These are phyloP conservation scores for Stereocaulon alpinum DNA, from an alignment of 495 filamentous ascomycete species.

Conservation along the genomic window DNA sequence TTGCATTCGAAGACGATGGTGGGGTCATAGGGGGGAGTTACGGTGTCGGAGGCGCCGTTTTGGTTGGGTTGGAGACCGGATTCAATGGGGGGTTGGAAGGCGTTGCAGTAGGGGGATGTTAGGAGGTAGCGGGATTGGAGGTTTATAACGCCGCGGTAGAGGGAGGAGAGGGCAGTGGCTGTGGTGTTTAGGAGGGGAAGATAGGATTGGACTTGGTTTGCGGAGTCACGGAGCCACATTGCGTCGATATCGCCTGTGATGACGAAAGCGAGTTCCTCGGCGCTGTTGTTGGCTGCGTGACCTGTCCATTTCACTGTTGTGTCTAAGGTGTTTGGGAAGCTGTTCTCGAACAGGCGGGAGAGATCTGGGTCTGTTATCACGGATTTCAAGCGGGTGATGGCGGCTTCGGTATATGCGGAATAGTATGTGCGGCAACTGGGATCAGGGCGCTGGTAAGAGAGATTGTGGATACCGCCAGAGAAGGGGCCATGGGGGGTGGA, in stretches of 20 bases:
- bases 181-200: slow-evolving; percentile 41
- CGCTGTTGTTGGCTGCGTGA: slow-evolving; percentile 35
- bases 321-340: slow-evolving; percentile 56
- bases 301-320: slow-evolving; percentile 56
- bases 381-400: slow-evolving; percentile 36
- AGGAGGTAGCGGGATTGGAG: slow-evolving; percentile 51
- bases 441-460: slow-evolving; percentile 47
- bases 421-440: slow-evolving; percentile 50
- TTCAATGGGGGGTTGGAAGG: slow-evolving; percentile 50
- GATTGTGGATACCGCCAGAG: slow-evolving; percentile 31
- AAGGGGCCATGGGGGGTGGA: slow-evolving; percentile 26
- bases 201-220: slow-evolving; percentile 57
- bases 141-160: slow-evolving; percentile 57
- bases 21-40: slow-evolving; percentile 37
- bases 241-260: slow-evolving; percentile 55
- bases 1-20: slow-evolving; percentile 51
- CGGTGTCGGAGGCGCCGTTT: slow-evolving; percentile 41
- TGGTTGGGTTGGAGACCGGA: slow-evolving; percentile 35
- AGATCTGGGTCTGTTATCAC: slow-evolving; percentile 53
- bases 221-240: slow-evolving; percentile 60
- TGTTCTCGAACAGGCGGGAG: slow-evolving; percentile 50
- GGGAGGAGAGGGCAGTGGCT: slow-evolving; percentile 26
- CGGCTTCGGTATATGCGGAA: slow-evolving; percentile 39
- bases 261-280: slow-evolving; percentile 34
- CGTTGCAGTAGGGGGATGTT: slow-evolving; percentile 50